Base-by-base conservation (phyloP, 176 grass and related monocot species). In the Oryza australiensis region DNA sequence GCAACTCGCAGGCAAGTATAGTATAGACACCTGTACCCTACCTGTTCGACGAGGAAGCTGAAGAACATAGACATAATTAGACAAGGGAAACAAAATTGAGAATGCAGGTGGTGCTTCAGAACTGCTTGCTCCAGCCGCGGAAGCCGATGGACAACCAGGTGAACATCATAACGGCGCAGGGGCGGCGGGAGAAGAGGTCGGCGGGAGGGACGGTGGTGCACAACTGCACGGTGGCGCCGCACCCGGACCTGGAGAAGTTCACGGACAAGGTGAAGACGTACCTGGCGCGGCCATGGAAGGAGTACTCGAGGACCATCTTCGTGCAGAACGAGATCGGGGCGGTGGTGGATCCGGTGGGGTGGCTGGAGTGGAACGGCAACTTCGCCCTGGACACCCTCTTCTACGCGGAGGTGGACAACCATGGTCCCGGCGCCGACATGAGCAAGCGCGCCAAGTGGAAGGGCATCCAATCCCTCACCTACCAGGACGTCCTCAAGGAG, bases 211-310 rank as follows among this genome's bases (percentile, higher is more conserved):
- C 84, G 57, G 26, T 95, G 11, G 51, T 98, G 72, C 90, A 93
- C 66, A 98, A 95, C 86, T 93, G 91, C 92, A 98, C 92, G 15
- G 75, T 95, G 26, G 82, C 76, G 38, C 67, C 95, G 7, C 92
- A 98, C 79, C 63, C 84, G 7, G 64, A 84, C 26, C 88, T 89
- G 57, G 66, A 62, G 51, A 49, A 74, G 1, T 41, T 35, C 10
- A 70, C 83, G 23, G 73, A 51, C 8, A 89, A 68, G 84, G 83
- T 91, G 35, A 22, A 23, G 16, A 91, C 83, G 4, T 98, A 95
- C 92, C 90, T 98, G 7, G 92, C 92, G 2, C 68, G 95, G 7
- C 95, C 95, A 0, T 98, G 95, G 95, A 98, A 91, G 88, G 84
- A 89, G 33, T 98, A 85, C 84, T 98, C 95, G 6, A 43, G 95